phyloP scores from a whole-genome alignment of 176 grass and related monocot genomes.

The Hsuehochloa calcarea region DNA sequence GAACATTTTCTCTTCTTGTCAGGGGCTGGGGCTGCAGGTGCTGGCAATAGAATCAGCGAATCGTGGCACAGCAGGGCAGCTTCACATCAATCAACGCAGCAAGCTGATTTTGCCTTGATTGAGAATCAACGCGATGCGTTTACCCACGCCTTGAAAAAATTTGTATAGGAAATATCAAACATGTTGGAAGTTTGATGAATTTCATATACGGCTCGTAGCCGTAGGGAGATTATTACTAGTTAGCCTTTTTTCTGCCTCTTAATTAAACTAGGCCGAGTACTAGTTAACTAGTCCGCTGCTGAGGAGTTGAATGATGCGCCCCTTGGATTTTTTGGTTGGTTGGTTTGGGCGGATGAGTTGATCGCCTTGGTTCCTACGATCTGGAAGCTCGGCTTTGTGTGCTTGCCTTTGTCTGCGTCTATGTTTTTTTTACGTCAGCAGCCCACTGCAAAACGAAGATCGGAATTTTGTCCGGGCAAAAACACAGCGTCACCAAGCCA shows the following conservation, averaged over 20 bases:
- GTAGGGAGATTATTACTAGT: neutral
- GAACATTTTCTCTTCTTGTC: neutral
- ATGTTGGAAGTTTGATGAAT: neutral
- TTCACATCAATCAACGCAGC: neutral
- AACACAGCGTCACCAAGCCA: too few relatives aligned
- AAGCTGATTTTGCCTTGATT: constrained; percentile 1
- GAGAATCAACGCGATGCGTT: neutral
- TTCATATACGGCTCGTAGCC: neutral
- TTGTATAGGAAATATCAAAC: neutral
- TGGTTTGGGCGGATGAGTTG: neutral
- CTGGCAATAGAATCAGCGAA: neutral
- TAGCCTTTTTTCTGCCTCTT: neutral
- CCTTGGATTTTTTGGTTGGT: neutral
- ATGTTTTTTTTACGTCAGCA: too few relatives aligned
- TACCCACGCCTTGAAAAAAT: neutral
- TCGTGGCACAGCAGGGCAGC: neutral
- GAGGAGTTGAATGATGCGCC: neutral
- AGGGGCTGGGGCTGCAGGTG: constrained; percentile 32
- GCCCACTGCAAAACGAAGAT: too few relatives aligned
- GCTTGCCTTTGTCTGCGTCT: too few relatives aligned
- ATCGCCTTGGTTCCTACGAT: too few relatives aligned
- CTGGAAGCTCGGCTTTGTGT: too few relatives aligned
- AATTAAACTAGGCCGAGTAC: neutral
- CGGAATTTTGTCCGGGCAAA: too few relatives aligned
- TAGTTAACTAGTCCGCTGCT: neutral